These are phyloP conservation scores for Cladophialophora psammophila DNA, from an alignment of 2,329 filamentous ascomycete species.

Conservation along the genomic window DNA sequence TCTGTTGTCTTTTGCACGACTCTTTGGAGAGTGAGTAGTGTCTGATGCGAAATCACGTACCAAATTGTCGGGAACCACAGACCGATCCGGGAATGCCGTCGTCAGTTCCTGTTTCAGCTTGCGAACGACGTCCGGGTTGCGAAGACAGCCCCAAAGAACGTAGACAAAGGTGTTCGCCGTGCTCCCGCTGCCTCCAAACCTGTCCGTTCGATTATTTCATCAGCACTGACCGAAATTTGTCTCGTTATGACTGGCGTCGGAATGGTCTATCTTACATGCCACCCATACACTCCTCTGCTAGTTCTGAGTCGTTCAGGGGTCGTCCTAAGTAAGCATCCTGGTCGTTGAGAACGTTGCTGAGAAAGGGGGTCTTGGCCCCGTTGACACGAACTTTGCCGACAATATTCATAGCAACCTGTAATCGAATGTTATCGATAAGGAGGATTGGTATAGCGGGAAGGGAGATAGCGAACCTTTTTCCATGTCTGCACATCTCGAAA, in stretches of 20 bases:
- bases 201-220: not conserved
- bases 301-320: conserved; percentile 22
- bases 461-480: conserved; percentile 7
- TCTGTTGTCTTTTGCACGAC: not conserved
- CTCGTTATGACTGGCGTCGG: not conserved
- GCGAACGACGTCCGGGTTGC: conserved; percentile 12
- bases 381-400: conserved; percentile 10
- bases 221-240: not conserved
- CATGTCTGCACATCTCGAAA: conserved; percentile 25
- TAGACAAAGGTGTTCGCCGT: conserved; percentile 31
- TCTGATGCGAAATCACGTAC: conserved; percentile 2
- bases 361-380: conserved; percentile 20
- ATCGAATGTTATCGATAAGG: not conserved
- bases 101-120: conserved; percentile 21
- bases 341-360: conserved; percentile 17
- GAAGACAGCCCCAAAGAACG: conserved; percentile 17
- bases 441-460: not conserved
- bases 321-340: conserved; percentile 22
- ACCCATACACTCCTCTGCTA: conserved; percentile 30
- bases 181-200: conserved; percentile 28
- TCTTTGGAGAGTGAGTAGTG: too few species aligned
- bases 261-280: conserved; percentile 17
- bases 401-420: conserved; percentile 15
- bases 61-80: conserved; percentile 15
- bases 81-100: conserved; percentile 1